A percentile compares a stretch with the other conserved stretches of the same genome.
Conservation (phyloP, 805 yeast genomes). For the Candida bentonensis region DNA sequence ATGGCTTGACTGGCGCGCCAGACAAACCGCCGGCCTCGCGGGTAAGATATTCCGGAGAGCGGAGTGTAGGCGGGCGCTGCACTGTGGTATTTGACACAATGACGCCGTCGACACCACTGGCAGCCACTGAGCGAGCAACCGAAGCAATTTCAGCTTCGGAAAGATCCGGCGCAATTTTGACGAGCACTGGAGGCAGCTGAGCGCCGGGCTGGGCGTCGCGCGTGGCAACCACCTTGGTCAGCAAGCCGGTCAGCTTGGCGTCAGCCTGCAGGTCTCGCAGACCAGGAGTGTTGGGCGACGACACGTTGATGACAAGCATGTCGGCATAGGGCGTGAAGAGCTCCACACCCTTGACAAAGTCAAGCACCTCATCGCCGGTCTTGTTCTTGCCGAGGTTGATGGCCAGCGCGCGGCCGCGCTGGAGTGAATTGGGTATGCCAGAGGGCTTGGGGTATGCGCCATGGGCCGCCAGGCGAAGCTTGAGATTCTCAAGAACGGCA, state of each 20-base stretch:
- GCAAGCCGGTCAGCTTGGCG: constrained; percentile 50
- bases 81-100: constrained; percentile 87
- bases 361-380: constrained; percentile 77
- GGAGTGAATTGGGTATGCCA: constrained; percentile 32
- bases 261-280: constrained; percentile 75
- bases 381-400: constrained; percentile 89
- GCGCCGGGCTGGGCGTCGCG: constrained; percentile 38
- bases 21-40: constrained; percentile 76
- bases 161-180: constrained; percentile 89
- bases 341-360: constrained; percentile 73
- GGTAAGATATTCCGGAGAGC: constrained; percentile 32
- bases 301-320: constrained; percentile 78
- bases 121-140: constrained; percentile 68
- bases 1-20: constrained; percentile 81
- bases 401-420: constrained; percentile 54
- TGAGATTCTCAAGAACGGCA: constrained; percentile 52
- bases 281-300: constrained; percentile 95
- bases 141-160: constrained; percentile 66
- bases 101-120: constrained; percentile 76
- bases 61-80: constrained; percentile 53
- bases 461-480: constrained; percentile 40
- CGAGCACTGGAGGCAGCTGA: constrained; percentile 64
- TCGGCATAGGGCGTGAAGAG: constrained; percentile 77
- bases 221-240: constrained; percentile 54
- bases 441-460: constrained; percentile 11